Evolutionary conservation across 1,284 basidiomycete genomes (phyloP), one percentile per base, ranked within the genome.

Genomic region (Meripilus lineatus): DNA sequence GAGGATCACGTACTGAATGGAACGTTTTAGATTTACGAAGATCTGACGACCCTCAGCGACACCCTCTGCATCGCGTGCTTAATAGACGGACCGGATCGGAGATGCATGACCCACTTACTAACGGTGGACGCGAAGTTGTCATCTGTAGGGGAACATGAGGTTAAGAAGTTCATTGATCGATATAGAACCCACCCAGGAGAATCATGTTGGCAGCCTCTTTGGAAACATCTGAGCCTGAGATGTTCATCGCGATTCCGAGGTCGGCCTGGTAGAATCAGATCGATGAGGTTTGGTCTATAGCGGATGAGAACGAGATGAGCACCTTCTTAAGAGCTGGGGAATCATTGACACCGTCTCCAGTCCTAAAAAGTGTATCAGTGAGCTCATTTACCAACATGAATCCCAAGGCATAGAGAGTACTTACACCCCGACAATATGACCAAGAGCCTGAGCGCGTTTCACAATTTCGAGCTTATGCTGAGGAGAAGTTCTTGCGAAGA

Each of bases 171-270:
- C 35, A 42, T 13, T 25, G 25, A 17, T 17, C 30, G 26, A 38
- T 10, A 36, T 26, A 35, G 28, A 40, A 49, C 63, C 46, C 52
- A 75, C 79, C 78, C 7, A 83, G 67, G 4, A 84, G 64, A 50
- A 84, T 81, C 81, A 85, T 83, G 58, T 86, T 78, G 1, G 81
- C 81, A 8, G 82, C 81, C 58, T 84, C 82, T 56, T 84, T 84
- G 0, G 81, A 81, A 13, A 84, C 82, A 51, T 84, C 82, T 3
- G 80, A 82, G 15, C 81, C 82, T 26, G 79, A 81, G 30, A 83
- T 77, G 51, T 82, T 82, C 82, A 86, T 86, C 0, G 83, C 81
- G 55, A 86, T 84, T 37, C 83, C 83, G 24, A 86, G 67, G 53
- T 84, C 81, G 15, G 82, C 82, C 67, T 72, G 23, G 30, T n/a